phyloP scores from a whole-genome alignment of 352 stramenopile species.

The Thalassiosira livingstoniorum region DNA sequence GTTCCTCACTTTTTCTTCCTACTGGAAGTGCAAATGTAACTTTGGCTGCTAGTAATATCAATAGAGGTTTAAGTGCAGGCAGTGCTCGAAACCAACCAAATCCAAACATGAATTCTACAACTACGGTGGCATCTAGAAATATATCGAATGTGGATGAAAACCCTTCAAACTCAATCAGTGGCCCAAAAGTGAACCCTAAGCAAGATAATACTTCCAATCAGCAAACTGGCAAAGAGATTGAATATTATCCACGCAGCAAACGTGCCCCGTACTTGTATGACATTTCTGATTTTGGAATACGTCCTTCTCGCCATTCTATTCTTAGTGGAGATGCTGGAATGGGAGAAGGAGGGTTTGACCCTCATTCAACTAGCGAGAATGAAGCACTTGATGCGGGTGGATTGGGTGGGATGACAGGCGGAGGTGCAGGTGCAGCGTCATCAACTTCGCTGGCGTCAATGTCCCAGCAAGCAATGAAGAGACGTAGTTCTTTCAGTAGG shows the following conservation, averaged over 20 bases:
- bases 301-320: neutral
- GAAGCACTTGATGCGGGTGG: slow-evolving; percentile 1
- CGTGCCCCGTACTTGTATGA: slow-evolving; percentile 60
- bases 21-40: no score
- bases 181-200: no score
- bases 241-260: slow-evolving; percentile 61
- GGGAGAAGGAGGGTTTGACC: slow-evolving; percentile 1
- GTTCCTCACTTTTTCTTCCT: no score
- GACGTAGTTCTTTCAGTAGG: slow-evolving; percentile 46
- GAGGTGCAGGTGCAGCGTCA: neutral
- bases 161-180: no score
- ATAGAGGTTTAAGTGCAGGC: no score
- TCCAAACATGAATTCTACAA: no score
- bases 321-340: neutral
- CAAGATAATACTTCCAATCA: no score
- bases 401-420: neutral
- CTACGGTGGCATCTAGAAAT: no score
- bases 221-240: slow-evolving; percentile 29
- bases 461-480: slow-evolving; percentile 14
- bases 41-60: no score
- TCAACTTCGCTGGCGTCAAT: neutral
- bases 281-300: slow-evolving; percentile 50
- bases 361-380: neutral
- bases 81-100: no score
- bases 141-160: no score